Evolutionary conservation across 1,139 yeast species (phyloP), one percentile per base, ranked within the genome.

Genomic region (Yamadazyma aaseri): DNA sequence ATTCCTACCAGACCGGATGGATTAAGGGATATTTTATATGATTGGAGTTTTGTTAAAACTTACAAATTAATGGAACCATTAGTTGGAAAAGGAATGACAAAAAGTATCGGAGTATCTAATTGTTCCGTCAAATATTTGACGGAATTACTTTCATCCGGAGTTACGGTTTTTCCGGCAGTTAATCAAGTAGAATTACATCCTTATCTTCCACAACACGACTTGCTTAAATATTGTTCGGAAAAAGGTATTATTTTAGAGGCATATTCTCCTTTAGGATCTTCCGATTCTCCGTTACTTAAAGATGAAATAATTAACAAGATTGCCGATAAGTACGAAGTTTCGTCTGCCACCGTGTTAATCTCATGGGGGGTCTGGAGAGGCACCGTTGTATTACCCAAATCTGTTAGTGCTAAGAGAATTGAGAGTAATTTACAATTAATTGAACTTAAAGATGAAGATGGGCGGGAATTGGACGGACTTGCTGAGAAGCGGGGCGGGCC

Each of bases 121-220:
- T 81, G 78, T 59, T 76, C 86, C 12, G 58, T 72, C 18, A 45
- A 47, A 20, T 61, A 60, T 38, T 35, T 86, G 38, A 63, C 76
- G 46, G 67, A 61, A 24, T 64, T 86, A 36, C 63, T 61, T 23
- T 68, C 73, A 32, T 71, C 74, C 31, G 74, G 66, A 31, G 34
- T 55, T 7, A 75, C 62, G 35, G 58, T 81, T 24, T 67, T 66
- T 11, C 96, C 95, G 17, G 89, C 79, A 22, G 79, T 66, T 33
- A 79, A 82, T 58, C 95, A 86, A 60, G 72, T 83, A 38, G 94
- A 84, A 60, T 57, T 78, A 36, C 95, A 86, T 55, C 94, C 92
- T 38, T 72, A 72, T 48, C 68, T 85, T 37, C 89, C 90, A 29
- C 94, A 85, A 56, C 65, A 58, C 27, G 82, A 83, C 42, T 65